Percentiles rank a stretch among this genome's conserved stretches.
phyloP scores from a whole-genome alignment of 257 asterid species.

The Fraxinus anomala region DNA sequence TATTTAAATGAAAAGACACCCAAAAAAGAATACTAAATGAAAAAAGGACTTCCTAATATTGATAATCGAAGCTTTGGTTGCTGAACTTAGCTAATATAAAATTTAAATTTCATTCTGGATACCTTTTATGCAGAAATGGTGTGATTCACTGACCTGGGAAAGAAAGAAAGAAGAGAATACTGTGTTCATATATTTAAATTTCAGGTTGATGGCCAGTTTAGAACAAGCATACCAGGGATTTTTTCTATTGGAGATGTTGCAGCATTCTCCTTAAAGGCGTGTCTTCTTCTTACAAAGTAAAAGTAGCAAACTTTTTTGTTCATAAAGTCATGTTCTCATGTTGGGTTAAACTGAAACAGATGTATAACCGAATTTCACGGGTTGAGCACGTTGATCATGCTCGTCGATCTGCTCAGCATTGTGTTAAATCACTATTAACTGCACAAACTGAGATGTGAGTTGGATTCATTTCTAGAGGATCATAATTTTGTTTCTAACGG shows the following conservation, averaged over 20 bases:
- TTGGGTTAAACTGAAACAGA: conserved; percentile 41
- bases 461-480: conserved; percentile 15
- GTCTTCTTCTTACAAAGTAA: conserved; percentile 22
- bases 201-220: conserved; percentile 93
- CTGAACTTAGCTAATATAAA: not conserved
- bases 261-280: conserved; percentile 92
- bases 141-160: not conserved
- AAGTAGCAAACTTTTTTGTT: conserved; percentile 2
- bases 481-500: conserved; percentile 1
- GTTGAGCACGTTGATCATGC: conserved; percentile 99
- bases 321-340: conserved; percentile 19
- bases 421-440: conserved; percentile 72
- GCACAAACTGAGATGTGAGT: conserved; percentile 76
- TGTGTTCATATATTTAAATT: conserved; percentile 26
- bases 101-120: not conserved
- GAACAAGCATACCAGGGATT: conserved; percentile 79
- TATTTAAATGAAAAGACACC: not conserved
- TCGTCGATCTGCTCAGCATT: conserved; percentile 91
- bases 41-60: not conserved
- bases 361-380: conserved; percentile 77
- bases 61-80: not conserved
- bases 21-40: not conserved
- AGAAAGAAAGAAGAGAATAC: not conserved
- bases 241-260: conserved; percentile 96
- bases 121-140: not conserved